Conservation (phyloP, 106 monocot genomes). For the Narthecium ossifragum region DNA sequence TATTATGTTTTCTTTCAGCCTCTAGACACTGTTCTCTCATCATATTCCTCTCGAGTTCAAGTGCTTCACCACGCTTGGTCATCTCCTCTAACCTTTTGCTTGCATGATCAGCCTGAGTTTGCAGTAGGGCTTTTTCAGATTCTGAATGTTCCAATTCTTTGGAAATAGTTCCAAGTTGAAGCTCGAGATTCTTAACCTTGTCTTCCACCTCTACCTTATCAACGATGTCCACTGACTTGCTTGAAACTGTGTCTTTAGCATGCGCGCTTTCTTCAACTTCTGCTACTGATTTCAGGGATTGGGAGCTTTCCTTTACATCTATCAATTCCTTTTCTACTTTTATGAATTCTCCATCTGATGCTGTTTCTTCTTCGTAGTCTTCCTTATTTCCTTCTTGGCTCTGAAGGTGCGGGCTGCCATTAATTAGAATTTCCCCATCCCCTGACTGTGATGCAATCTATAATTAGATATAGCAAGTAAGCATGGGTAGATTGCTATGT, state of each 20-base stretch:
- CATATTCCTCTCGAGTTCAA: constrained; percentile 52
- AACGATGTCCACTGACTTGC: neutral
- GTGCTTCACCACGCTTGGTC: constrained; percentile 28
- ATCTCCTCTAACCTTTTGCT: constrained; percentile 37
- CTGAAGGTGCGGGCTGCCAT: constrained; percentile 14
- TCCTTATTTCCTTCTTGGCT: constrained; percentile 30
- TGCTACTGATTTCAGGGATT: constrained; percentile 15
- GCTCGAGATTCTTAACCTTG: constrained; percentile 35
- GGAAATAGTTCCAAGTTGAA: constrained; percentile 30
- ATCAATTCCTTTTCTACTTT: constrained; percentile 36
- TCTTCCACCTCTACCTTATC: constrained; percentile 26
- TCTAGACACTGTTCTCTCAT: constrained; percentile 45
- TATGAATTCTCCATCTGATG: constrained; percentile 34
- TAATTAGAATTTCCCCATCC: constrained; percentile 20
- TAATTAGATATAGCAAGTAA: no score
- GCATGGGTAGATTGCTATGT: no score
- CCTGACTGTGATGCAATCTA: no score
- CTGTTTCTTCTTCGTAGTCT: constrained; percentile 20
- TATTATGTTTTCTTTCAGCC: constrained; percentile 32
- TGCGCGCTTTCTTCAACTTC: constrained; percentile 1
- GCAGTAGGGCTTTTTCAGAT: constrained; percentile 39
- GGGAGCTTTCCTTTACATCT: constrained; percentile 25
- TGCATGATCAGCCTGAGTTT: constrained; percentile 29
- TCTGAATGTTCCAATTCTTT: constrained; percentile 42
- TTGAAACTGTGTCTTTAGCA: neutral